Percentiles rank a stretch among this genome's conserved stretches.
phyloP scores from a whole-genome alignment of 805 yeast species.

The Candida easanensis region DNA sequence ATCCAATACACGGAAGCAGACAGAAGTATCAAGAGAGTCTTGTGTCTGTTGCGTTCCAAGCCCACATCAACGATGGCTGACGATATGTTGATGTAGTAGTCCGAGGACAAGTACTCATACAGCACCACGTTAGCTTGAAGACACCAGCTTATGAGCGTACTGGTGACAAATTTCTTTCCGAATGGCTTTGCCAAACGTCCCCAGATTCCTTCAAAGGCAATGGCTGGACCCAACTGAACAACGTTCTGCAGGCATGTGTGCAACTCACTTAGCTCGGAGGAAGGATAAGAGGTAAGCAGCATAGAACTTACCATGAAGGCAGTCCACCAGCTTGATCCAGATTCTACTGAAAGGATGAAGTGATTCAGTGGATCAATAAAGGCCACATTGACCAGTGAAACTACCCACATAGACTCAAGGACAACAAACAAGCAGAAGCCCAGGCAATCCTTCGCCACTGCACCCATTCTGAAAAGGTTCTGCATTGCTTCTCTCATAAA shows the following conservation, averaged over 20 bases:
- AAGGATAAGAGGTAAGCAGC: not conserved
- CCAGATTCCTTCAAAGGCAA: slow-evolving; percentile 2
- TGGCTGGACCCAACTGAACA: not conserved
- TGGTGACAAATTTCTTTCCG: not conserved
- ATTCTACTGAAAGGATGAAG: no score
- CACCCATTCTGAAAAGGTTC: no score
- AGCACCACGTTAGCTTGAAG: not conserved
- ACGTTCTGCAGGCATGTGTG: not conserved
- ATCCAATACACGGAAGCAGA: not conserved
- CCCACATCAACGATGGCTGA: no score
- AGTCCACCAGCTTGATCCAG: no score
- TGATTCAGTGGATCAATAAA: no score
- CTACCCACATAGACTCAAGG: not conserved
- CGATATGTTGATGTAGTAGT: no score
- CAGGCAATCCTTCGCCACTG: no score
- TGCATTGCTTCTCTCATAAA: no score
- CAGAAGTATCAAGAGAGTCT: no score
- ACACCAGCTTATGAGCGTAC: not conserved
- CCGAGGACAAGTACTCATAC: no score
- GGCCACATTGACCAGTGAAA: not conserved
- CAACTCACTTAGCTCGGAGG: not conserved
- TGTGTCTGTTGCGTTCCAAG: no score
- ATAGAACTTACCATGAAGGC: no score
- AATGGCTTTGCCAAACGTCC: not conserved
- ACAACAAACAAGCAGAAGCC: not conserved